Evolutionary conservation across 805 yeast genomes (phyloP), one percentile per base, ranked within the genome.

Genomic region (Lachancea sp.): DNA sequence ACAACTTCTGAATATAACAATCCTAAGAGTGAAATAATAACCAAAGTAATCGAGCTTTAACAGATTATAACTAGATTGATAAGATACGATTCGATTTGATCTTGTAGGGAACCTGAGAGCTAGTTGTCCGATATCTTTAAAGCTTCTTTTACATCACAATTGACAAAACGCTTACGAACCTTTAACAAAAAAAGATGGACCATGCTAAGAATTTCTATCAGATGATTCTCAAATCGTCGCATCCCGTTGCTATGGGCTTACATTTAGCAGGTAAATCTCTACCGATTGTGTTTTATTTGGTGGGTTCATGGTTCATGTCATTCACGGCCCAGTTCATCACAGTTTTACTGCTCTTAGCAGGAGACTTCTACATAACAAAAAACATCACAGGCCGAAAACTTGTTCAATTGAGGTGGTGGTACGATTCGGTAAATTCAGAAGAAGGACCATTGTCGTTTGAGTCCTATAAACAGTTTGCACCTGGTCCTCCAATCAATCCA

Each of bases 381-480:
- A 91, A 91, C 64, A 85, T 91, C 20, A 73, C 95, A 17, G 99
- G 99, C 1, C 70, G 98, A 47, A 74, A 87, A 46, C 66, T 91
- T 45, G 97, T 93, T 3, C 98, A 97, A 0, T 72, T 93, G 51
- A 74, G 95, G 52, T 91, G 99, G 99, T 91, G 98, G 96, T 93
- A 91, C 61, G 97, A 91, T 60, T 73, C 89, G 0, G 50, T 61
- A 2, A 54, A 56, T 9, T 43, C 47, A 11, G 50, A 54, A 11
- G 50, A 54, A 5, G 48, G 55, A 6, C 57, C 60, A 7, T 60
- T 65, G 41, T 59, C 54, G 17, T 62, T 60, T 40, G 68, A 65
- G 49, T 59, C 67, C 2, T 56, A 57, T 42, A 64, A 64, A 40
- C 63, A 64, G 44, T 59, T 67, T 56, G 75, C 75, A 3, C 66